Evolutionary conservation across 768 basidiomycete genomes (phyloP), one percentile per base, ranked within the genome.

Genomic region (Mycena kentingensis): DNA sequence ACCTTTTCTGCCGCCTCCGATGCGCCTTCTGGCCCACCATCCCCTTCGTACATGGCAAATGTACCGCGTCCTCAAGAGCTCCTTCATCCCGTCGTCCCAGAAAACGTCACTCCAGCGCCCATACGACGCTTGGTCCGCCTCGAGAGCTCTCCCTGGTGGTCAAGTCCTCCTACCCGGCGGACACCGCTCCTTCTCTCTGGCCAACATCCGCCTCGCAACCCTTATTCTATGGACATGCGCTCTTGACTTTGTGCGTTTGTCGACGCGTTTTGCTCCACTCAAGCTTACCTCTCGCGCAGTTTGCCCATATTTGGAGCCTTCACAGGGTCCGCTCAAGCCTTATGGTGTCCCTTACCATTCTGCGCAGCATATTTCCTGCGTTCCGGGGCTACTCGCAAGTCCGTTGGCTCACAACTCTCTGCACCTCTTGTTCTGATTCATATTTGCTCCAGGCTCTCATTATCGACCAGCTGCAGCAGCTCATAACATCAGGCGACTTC

Each of bases 381-480:
- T 87, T 88, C 68, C 81, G 88, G 70, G 86, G 88, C 55, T 92
- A 90, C 73, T 90, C 90, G 8, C 90, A 92, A 71, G 80, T 79
- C 52, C 49, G 71, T 66, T 56, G 49, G 12, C 44, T 13, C 15
- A 24, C 24, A 19, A n/a, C 15, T 11, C 31, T 25, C 28, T 25
- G 24, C 25, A 19, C 21, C 27, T 10, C 34, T 51, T 27, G 43
- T 46, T 31, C 57, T 46, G 44, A 35, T 46, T 46, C 52, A 47
- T 45, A 28, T 51, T 47, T 45, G 45, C 60, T 67, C 51, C 60
- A 82, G 77, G 89, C 89, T 48, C 70, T 89, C 67, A 88, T 92
- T 60, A 83, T 92, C 58, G 85, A 93, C 70, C 88, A 93, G 90
- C 70, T 92, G 37, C 90, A 90, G 63, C 71, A 77, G 39, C 59